Conservation (phyloP, 108 stramenopile species). For the Seminavis robusta region DNA sequence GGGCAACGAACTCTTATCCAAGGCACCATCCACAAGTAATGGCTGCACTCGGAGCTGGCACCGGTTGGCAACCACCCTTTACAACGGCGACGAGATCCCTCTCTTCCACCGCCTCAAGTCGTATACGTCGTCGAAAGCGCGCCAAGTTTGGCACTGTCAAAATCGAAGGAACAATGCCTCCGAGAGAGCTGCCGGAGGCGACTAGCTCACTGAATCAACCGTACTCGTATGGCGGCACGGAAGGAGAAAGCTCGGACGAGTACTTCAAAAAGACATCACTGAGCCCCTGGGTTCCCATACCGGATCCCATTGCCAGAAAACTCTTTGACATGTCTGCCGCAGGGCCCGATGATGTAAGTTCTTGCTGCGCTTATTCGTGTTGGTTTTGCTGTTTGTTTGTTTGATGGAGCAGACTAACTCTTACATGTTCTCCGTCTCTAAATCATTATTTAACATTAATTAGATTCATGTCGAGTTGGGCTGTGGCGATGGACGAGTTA, state of each 20-base stretch:
- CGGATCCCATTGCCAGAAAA: slow-evolving; percentile 66
- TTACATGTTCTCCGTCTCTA: not conserved
- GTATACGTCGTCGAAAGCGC: too few relatives aligned
- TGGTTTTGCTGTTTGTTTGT: not conserved
- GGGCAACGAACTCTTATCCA: too few relatives aligned
- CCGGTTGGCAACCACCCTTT: too few relatives aligned
- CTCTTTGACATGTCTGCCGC: slow-evolving; percentile 69
- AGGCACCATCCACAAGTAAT: too few relatives aligned
- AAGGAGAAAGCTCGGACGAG: slow-evolving; percentile 38
- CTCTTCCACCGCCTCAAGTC: too few relatives aligned
- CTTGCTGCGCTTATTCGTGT: not conserved
- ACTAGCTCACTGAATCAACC: slow-evolving; percentile 10
- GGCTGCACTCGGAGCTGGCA: too few relatives aligned
- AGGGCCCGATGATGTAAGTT: slow-evolving; percentile 29
- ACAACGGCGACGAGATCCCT: too few relatives aligned
- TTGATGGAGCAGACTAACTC: not conserved
- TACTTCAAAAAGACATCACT: slow-evolving; percentile 66
- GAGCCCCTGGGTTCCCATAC: slow-evolving; percentile 80
- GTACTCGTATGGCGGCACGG: slow-evolving; percentile 1
- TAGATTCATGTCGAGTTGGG: slow-evolving; percentile 77
- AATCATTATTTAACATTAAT: not conserved
- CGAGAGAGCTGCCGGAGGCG: too few relatives aligned
- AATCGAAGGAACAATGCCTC: too few relatives aligned
- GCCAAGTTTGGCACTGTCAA: too few relatives aligned
- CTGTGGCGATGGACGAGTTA: slow-evolving; percentile 83